phyloP scores from a whole-genome alignment of 176 grass and related monocot species.

The Oryza brachyantha region DNA sequence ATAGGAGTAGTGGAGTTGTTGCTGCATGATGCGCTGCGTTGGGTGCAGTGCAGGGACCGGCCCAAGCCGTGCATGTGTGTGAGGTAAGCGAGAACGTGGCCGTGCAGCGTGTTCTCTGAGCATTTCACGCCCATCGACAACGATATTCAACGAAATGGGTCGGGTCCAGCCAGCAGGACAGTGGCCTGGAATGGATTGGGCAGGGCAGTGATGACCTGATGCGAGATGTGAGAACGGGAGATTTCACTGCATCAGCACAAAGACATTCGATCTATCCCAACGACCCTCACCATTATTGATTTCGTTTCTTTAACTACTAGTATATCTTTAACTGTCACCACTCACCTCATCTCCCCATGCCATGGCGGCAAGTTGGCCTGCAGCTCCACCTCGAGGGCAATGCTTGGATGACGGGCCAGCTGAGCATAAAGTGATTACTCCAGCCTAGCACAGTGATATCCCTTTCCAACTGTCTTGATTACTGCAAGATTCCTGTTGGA shows the following conservation, averaged over 20 bases:
- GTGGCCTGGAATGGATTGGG: background rate
- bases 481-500: too few species aligned
- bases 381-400: background rate
- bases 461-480: too few species aligned
- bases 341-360: background rate
- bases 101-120: constrained; percentile 16
- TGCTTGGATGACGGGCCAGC: background rate
- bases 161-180: background rate
- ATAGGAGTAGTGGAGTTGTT: background rate
- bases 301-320: background rate
- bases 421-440: background rate
- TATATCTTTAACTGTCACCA: background rate
- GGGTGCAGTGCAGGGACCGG: background rate
- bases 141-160: background rate
- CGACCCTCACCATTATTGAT: background rate
- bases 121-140: background rate
- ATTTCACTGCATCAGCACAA: background rate
- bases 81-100: constrained; percentile 24
- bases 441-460: too few species aligned
- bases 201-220: too few species aligned
- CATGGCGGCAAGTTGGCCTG: background rate
- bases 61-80: constrained; percentile 12
- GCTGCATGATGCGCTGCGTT: background rate
- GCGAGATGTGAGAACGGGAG: background rate
- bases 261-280: constrained; percentile 4